These are phyloP conservation scores for Tolypocladium capitatum DNA, from an alignment of 2,329 filamentous ascomycete genomes.

Conservation along the genomic window DNA sequence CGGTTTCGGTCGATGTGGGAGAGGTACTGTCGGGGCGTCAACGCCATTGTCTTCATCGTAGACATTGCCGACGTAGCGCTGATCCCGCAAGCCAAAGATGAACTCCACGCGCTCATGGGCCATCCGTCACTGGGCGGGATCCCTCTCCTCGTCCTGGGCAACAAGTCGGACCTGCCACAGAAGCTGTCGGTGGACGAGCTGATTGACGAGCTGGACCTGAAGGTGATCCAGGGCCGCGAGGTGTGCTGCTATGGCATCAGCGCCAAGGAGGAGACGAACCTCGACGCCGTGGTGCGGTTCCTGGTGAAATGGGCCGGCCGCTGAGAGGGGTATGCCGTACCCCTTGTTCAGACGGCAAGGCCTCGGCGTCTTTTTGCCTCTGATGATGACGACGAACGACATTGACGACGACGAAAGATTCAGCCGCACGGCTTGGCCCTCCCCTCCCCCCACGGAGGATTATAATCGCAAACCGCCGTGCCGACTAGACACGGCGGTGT, in stretches of 20 bases:
- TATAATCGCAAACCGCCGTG: background rate
- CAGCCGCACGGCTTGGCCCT: background rate
- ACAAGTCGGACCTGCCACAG: constrained; percentile 90
- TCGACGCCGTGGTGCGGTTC: constrained; percentile 94
- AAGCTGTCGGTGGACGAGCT: constrained; percentile 89
- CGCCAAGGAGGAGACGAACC: constrained; percentile 96
- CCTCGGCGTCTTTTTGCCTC: background rate
- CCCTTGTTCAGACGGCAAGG: background rate
- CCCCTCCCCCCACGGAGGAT: background rate
- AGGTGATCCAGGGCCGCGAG: constrained; percentile 78
- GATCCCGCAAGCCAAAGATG: constrained; percentile 75
- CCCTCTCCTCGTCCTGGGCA: constrained; percentile 83
- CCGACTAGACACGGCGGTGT: background rate
- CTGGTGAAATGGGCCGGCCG: constrained; percentile 78
- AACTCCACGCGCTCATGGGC: constrained; percentile 78
- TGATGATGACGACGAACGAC: constrained; percentile 5
- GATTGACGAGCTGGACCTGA: constrained; percentile 84
- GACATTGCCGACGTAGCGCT: constrained; percentile 80
- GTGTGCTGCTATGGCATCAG: constrained; percentile 98
- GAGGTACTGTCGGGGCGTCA: constrained; percentile 92
- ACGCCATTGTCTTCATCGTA: constrained; percentile 96
- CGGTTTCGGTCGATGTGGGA: constrained; percentile 99
- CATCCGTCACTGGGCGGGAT: constrained; percentile 80
- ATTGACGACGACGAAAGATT: constrained; percentile 2
- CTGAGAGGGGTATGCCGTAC: constrained; percentile 26